Conservation (phyloP, 2,329 filamentous ascomycete genomes). For the Graphilbum sp. region DNA sequence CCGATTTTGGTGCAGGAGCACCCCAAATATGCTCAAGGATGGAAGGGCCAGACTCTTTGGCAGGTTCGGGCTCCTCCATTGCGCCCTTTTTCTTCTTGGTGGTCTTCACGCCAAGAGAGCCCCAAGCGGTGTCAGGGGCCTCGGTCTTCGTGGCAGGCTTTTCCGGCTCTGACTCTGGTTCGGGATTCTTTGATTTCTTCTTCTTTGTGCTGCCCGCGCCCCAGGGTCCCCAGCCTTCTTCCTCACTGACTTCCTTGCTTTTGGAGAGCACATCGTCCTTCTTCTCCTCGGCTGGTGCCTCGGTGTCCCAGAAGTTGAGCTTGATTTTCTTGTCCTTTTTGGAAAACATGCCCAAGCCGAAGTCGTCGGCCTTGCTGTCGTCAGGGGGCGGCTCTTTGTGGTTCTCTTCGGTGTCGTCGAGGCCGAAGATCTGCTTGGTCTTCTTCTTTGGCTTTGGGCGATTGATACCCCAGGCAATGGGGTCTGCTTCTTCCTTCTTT, state of each 20-base stretch:
- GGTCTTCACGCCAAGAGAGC: slow-evolving; percentile 16
- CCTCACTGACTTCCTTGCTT: slow-evolving; percentile 11
- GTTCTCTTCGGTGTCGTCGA: slow-evolving; percentile 23
- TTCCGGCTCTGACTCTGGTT: slow-evolving; percentile 11
- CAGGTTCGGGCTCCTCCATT: slow-evolving; percentile 6
- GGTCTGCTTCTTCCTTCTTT: slow-evolving; percentile 25
- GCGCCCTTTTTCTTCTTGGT: slow-evolving; percentile 28
- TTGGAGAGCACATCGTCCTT: slow-evolving; percentile 13
- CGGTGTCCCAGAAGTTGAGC: slow-evolving; percentile 19
- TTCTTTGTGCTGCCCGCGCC: slow-evolving; percentile 27
- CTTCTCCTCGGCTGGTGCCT: slow-evolving; percentile 18
- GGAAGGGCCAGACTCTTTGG: slow-evolving; percentile 10
- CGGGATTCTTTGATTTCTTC: slow-evolving; percentile 12
- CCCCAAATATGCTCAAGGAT: slow-evolving; percentile 10
- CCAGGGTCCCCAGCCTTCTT: slow-evolving; percentile 18
- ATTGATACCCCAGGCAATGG: slow-evolving; percentile 33
- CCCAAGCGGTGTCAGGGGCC: no score
- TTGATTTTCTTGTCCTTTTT: slow-evolving; percentile 31
- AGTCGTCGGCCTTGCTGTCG: slow-evolving; percentile 13
- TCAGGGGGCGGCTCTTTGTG: slow-evolving; percentile 11
- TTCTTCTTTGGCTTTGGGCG: slow-evolving; percentile 36
- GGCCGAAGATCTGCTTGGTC: slow-evolving; percentile 28
- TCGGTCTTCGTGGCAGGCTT: slow-evolving; percentile 14
- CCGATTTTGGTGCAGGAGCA: slow-evolving; percentile 22
- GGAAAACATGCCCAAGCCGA: slow-evolving; percentile 15